Evolutionary conservation across 306 rosid genomes (phyloP), one percentile per base, ranked within the genome.

Genomic region (Acmispon strigosus): DNA sequence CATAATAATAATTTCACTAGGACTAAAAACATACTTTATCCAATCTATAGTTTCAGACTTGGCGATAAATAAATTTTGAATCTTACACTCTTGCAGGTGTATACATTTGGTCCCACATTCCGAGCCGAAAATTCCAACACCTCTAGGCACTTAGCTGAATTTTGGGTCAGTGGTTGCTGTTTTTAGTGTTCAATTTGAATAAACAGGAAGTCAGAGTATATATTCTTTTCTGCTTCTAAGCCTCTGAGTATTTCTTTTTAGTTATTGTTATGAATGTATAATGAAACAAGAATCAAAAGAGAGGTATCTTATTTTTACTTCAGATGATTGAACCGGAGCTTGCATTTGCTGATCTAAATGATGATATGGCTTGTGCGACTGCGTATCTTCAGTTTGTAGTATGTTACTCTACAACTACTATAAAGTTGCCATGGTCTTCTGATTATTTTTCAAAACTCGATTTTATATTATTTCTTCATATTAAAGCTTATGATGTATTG

Each of bases 271-370:
- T 70, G 76, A 13, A 1, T 69, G 16, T 53, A 44, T 57, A 34
- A 17, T 70, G 73, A 20, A 61, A 64, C 56, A 32, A 62, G 60
- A 55, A 62, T 12, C 17, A 62, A 47, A 22, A n/a, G 32, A 10
- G 42, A 48, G 14, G 16, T 71, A 36, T 77, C 69, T 74, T 54
- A 15, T 71, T 8, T 29, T 76, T 69, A 17, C 24, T 73, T 61
- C 69, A 93, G 98, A 94, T 94, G 98, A 90, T 94, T 80, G 97
- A 94, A 59, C 96, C 98, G 0, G 98, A 94, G 85, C 97, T 94
- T 76, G 96, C 98, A 56, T 94, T 94, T 82, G 97, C 98, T 76
- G 97, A 94, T 83, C 91, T 94, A 54, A 70, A 89, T 59, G 98
- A 94, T 57, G 97, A 94, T 86, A 90, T 90, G 97, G 92, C 97